These are phyloP conservation scores for Wickerhamiella azyma DNA, from an alignment of 805 yeast genomes.

Conservation along the genomic window DNA sequence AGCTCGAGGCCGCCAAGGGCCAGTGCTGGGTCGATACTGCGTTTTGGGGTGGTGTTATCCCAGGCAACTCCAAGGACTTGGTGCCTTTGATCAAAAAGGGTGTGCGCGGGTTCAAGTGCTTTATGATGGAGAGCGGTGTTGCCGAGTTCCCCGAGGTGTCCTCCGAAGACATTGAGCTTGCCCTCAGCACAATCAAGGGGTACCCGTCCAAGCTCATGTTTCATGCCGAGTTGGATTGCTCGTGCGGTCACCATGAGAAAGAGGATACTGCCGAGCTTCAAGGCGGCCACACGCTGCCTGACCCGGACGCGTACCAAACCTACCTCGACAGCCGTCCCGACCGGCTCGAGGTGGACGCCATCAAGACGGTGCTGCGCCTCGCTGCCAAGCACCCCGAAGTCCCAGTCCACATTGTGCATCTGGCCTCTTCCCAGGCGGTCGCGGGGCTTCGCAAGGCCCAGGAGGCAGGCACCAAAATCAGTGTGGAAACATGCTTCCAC, in stretches of 20 bases:
- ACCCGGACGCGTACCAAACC: constrained; percentile 55
- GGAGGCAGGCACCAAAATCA: constrained; percentile 29
- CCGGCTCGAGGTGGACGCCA: constrained; percentile 72
- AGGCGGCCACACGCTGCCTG: constrained; percentile 18
- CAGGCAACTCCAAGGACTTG: constrained; percentile 56
- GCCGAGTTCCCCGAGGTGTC: constrained; percentile 82
- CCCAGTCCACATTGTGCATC: constrained; percentile 71
- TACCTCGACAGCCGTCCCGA: constrained; percentile 87
- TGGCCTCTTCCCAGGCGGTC: constrained; percentile 72
- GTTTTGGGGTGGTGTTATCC: constrained; percentile 93
- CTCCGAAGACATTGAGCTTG: constrained; percentile 47
- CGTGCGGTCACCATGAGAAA: background rate
- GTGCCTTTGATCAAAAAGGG: constrained; percentile 70
- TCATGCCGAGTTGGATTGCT: constrained; percentile 74
- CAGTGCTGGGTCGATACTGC: constrained; percentile 90
- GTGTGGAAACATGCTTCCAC: constrained; percentile 93
- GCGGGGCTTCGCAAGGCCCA: constrained; percentile 60
- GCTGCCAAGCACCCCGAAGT: constrained; percentile 31
- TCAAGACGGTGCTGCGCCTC: constrained; percentile 52
- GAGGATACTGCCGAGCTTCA: constrained; percentile 1
- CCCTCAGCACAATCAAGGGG: constrained; percentile 48
- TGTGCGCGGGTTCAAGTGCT: constrained; percentile 88
- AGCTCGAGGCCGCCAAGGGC: constrained; percentile 62
- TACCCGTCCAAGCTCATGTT: constrained; percentile 68
- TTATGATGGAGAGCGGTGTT: constrained; percentile 84